Evolutionary conservation across 2,329 filamentous ascomycete species (phyloP).

Genomic region (Stagonosporopsis rhizophila): DNA sequence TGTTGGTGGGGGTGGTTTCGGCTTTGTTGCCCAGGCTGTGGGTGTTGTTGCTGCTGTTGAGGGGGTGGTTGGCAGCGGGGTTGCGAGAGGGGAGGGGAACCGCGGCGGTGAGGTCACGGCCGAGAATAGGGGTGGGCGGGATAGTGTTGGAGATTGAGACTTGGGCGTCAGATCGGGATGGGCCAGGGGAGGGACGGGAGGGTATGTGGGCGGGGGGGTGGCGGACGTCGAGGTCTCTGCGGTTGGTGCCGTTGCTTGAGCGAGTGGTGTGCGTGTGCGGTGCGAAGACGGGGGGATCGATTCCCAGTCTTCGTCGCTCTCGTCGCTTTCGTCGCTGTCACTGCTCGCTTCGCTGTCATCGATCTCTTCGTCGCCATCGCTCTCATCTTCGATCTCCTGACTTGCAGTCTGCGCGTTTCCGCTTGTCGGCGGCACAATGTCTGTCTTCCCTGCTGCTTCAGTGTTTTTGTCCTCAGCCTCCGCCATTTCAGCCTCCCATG

Average conservation of each 20-base stretch:
- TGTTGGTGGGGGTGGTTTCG: neutral
- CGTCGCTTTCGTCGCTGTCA: neutral
- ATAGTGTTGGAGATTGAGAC: neutral
- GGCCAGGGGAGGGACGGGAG: neutral
- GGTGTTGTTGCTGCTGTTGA: neutral
- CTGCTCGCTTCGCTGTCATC: neutral
- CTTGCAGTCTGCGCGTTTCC: neutral
- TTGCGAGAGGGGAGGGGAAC: neutral
- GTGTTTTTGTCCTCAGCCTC: neutral
- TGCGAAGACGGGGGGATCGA: neutral
- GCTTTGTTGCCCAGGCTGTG: neutral
- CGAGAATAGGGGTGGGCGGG: neutral
- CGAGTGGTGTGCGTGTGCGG: neutral
- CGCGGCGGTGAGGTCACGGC: neutral
- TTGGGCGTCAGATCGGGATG: neutral
- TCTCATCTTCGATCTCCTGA: neutral
- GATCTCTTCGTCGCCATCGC: neutral
- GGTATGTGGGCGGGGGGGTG: neutral
- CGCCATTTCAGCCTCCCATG: slow-evolving; percentile 19
- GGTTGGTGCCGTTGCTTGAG: neutral
- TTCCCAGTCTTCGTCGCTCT: neutral
- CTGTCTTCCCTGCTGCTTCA: neutral
- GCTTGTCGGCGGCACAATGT: neutral
- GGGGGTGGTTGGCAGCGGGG: neutral
- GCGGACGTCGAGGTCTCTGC: neutral